These are phyloP conservation scores for Paramecium tetraurelia DNA, from an alignment of 73 alveolate genomes.

Conservation along the genomic window DNA sequence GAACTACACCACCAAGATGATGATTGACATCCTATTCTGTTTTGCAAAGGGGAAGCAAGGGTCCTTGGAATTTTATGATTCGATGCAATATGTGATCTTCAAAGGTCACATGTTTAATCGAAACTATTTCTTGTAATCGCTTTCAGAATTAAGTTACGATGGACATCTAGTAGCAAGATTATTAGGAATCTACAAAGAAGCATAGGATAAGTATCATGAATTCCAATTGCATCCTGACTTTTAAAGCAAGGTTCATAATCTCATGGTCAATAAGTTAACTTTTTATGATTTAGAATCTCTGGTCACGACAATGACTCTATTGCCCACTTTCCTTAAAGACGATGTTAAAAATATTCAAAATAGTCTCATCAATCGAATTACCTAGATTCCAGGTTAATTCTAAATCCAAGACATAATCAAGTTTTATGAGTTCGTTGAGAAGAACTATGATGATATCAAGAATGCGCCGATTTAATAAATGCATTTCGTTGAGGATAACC, in stretches of 20 bases:
- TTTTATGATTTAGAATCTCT: slow-evolving; percentile 41
- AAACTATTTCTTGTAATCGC: slow-evolving; percentile 16
- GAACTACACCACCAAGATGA: slow-evolving; percentile 2
- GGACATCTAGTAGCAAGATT: slow-evolving; percentile 38
- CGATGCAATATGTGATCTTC: slow-evolving; percentile 41
- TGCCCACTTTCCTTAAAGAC: slow-evolving; percentile 17
- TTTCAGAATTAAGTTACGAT: slow-evolving; percentile 44
- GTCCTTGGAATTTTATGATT: slow-evolving; percentile 48
- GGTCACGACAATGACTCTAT: background rate
- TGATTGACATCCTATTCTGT: slow-evolving; percentile 47
- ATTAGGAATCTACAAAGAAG: slow-evolving; percentile 46
- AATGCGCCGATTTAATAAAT: background rate
- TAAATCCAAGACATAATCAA: background rate
- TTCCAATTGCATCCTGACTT: slow-evolving; percentile 59
- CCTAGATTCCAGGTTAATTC: slow-evolving; percentile 8
- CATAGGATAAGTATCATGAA: slow-evolving; percentile 37
- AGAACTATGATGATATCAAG: background rate
- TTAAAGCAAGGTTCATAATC: slow-evolving; percentile 25
- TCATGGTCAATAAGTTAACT: background rate
- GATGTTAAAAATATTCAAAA: background rate
- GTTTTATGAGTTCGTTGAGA: background rate
- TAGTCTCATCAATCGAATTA: background rate
- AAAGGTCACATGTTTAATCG: slow-evolving; percentile 60
- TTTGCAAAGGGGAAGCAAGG: slow-evolving; percentile 63
- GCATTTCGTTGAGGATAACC: background rate